These are phyloP conservation scores for Rutidosis leptorrhynchoides DNA, from an alignment of 129 eudicot species.

Conservation along the genomic window DNA sequence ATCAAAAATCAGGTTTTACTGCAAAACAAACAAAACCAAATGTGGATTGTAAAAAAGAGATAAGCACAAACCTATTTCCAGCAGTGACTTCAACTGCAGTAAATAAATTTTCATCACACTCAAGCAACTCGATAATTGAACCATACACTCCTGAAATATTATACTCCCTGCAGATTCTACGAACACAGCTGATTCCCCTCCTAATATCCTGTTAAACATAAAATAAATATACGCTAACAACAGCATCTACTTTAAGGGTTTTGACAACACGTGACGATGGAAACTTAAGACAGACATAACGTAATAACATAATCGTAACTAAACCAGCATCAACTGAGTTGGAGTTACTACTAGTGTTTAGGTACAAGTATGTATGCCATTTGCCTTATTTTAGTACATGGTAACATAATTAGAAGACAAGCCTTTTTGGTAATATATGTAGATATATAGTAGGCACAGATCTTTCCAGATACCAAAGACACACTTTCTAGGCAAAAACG, in stretches of 20 bases:
- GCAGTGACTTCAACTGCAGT: conserved; percentile 99
- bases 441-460: too few species aligned
- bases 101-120: conserved; percentile 85
- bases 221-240: neutral
- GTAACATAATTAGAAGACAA: neutral
- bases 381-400: neutral
- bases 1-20: conserved; percentile 1
- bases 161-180: conserved; percentile 69
- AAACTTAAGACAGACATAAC: neutral
- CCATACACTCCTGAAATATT: conserved; percentile 77
- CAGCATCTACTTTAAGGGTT: neutral
- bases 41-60: neutral
- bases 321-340: neutral
- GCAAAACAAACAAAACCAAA: conserved; percentile 7
- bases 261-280: neutral
- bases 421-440: too few species aligned
- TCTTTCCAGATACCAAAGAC: conserved; percentile 4
- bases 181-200: conserved; percentile 77
- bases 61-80: conserved; percentile 78
- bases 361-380: neutral
- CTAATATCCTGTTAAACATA: conserved; percentile 67
- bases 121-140: conserved; percentile 81
- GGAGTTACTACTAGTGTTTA: neutral
- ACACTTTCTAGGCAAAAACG: conserved; percentile 9
- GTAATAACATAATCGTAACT: neutral